A percentile compares a stretch with the other conserved stretches of the same genome.
Conservation (phyloP, 768 basidiomycete genomes). For the Lactifluus subvellereus region DNA sequence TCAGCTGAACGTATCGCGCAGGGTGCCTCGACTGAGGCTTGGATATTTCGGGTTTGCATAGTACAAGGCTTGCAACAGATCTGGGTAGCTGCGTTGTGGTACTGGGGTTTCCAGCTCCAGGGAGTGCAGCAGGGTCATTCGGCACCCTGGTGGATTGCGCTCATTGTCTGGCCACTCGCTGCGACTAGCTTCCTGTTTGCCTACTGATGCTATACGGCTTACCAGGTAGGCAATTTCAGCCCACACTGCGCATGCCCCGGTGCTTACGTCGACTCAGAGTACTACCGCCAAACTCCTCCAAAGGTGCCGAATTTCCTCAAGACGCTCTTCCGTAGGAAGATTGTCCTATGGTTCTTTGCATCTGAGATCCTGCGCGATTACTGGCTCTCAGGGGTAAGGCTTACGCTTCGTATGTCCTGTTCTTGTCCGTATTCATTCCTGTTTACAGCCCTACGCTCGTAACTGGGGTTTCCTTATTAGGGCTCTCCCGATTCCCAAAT, state of each 20-base stretch:
- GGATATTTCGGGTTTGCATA: slow-evolving; percentile 85
- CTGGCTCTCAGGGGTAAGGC: slow-evolving; percentile 78
- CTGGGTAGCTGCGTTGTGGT: slow-evolving; percentile 95
- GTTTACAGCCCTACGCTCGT: slow-evolving; percentile 73
- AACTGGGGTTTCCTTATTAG: slow-evolving; percentile 89
- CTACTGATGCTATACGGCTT: slow-evolving; percentile 82
- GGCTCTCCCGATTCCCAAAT: slow-evolving; percentile 75
- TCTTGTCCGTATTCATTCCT: background rate
- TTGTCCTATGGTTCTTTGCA: slow-evolving; percentile 92
- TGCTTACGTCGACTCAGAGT: slow-evolving; percentile 44
- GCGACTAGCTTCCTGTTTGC: slow-evolving; percentile 69
- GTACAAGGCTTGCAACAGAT: slow-evolving; percentile 95
- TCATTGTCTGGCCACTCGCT: slow-evolving; percentile 77
- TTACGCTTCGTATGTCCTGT: background rate
- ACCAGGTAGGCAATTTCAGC: slow-evolving; percentile 50
- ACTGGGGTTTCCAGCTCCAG: slow-evolving; percentile 85
- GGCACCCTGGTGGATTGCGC: slow-evolving; percentile 81
- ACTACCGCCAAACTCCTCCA: slow-evolving; percentile 88
- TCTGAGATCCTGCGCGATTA: slow-evolving; percentile 91
- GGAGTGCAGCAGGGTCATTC: slow-evolving; percentile 42
- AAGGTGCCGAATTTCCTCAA: slow-evolving; percentile 90
- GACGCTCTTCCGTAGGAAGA: slow-evolving; percentile 84
- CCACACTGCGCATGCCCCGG: background rate
- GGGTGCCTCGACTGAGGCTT: slow-evolving; percentile 93
- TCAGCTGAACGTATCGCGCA: slow-evolving; percentile 28